Conservation (phyloP, 495 filamentous ascomycete species). For the Neurospora hispaniola region DNA sequence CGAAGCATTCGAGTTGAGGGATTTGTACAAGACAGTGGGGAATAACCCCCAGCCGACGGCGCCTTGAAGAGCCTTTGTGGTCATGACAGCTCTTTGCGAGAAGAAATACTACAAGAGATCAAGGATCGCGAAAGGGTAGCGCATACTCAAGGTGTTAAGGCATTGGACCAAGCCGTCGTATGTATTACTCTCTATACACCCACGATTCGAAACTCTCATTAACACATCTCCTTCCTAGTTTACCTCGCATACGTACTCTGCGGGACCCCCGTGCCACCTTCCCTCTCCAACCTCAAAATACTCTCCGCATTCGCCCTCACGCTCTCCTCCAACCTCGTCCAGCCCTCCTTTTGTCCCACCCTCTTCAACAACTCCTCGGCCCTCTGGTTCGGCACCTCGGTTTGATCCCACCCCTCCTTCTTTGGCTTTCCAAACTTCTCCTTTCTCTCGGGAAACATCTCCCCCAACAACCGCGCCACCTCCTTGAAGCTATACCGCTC, state of each 20-base stretch:
- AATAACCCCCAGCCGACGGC: slow-evolving; percentile 36
- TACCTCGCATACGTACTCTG: neutral
- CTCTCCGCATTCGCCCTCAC: slow-evolving; percentile 19
- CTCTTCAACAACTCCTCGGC: slow-evolving; percentile 19
- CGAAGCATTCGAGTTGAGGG: slow-evolving; percentile 48
- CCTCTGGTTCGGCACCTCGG: slow-evolving; percentile 22
- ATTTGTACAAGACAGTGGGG: slow-evolving; percentile 42
- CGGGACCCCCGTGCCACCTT: slow-evolving; percentile 1
- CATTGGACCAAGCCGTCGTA: neutral
- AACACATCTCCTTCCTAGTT: neutral
- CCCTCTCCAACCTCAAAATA: slow-evolving; percentile 11
- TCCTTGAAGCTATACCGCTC: slow-evolving; percentile 23
- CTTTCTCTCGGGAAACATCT: slow-evolving; percentile 18
- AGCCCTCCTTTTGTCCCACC: slow-evolving; percentile 20
- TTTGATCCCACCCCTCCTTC: slow-evolving; percentile 23
- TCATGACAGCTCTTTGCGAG: neutral
- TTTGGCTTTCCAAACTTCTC: slow-evolving; percentile 12
- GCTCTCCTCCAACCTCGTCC: slow-evolving; percentile 28
- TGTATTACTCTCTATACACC: neutral
- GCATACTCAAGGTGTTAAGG: neutral
- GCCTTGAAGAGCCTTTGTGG: slow-evolving; percentile 13
- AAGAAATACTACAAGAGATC: neutral
- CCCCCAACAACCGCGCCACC: slow-evolving; percentile 19
- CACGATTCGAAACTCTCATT: accelerated
- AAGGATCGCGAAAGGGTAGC: neutral